Base-by-base conservation (phyloP, 1,284 basidiomycete species). In the Trichosporon asahii region DNA sequence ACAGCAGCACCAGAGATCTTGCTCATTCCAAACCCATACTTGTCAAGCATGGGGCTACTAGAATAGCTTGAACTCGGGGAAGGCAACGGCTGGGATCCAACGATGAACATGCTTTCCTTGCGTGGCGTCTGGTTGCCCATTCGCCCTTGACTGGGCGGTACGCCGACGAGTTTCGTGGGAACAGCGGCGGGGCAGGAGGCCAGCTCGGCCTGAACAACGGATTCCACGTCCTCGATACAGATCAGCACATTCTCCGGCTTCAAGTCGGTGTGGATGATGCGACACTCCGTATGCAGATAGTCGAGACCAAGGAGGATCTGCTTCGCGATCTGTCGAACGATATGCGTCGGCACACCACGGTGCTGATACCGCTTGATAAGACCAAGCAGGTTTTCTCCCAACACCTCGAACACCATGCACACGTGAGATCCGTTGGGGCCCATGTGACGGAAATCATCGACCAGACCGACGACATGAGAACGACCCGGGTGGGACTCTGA, bases 401-500 rank as follows among this genome's bases (percentile, higher is more conserved):
- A 88, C 40, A 99, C 97, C 84, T 99, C 96, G 80, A 98, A 98
- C 18, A 99, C 96, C 96, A 99, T 99, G 88, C 97, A 99, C 74
- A 99, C 93, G 84, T 99, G 96, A 21, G 90, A 91, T 64, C 96
- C 96, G 82, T 99, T 98, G 15, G 95, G 95, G 0, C 96, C 97
- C 72, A 91, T 91, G 85, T 99, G 97, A 46, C 91, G 89, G 84
- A 99, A 99, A 82, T 98, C 94, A 85, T 99, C 96, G 64, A 99
- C 90, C 77, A 99, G 92, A 33, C 92, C 93, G 80, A 98, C 96
- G 83, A 98, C 95, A 73, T 87, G 86, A 72, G 83, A 78, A 65
- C 86, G 80, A 9, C 87, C 86, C 0, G 86, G 84, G 75, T 87
- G 90, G 2, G 89, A 89, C 0, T 85, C 78, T 84, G 86, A 90